Base-by-base conservation (phyloP, 2,329 filamentous ascomycete species). In the Trichophyton benhamiae region DNA sequence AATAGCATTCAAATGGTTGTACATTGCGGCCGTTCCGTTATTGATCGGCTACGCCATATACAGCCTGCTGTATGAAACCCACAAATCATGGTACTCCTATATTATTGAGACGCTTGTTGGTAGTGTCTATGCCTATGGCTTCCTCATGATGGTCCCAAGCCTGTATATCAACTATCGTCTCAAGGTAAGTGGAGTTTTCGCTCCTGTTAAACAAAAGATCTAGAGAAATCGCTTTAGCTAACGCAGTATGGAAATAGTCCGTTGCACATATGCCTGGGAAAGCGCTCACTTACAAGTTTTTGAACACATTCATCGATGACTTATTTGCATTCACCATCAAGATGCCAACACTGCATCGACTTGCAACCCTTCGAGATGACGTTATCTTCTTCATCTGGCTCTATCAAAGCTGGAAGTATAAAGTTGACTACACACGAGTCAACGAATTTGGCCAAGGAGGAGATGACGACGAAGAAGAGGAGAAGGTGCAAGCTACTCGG, bases 131-230 rank as follows among this genome's bases (percentile, higher is more conserved):
- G 91, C 94, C 0, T 99, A 99, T 72, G 94, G 94, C 3, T 99
- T 99, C 81, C 78, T 99, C 64, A 96, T 99, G 91, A 99, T 99
- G 94, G 88, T 99, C 7, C 94, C 94, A 13, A 88, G 86, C 63
- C 80, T 99, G 38, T 99, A 97, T 79, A 99, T 99, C 84, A 99
- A 99, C 82, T 99, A 99, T 80, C 87, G 92, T 11, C 84, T 99
- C 67, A 96, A 92, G 82, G 87, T 86, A 63, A 59, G 73, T 67
- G 13, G 49, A 22, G 11, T 27, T 22, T 52, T 27, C 17, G 2
- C 3, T 22, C 15, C 42, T 7, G n/a, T 15, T 3, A 25, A 42
- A 17, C 41, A 3, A 6, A 44, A 0, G 41, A 17, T n/a, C n/a
- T 8, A 22, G 55, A 30, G 36, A 52, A 15, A 9, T 9, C 41